Conservation (phyloP, 2,329 filamentous ascomycete genomes). For the Dothistroma septosporum region DNA sequence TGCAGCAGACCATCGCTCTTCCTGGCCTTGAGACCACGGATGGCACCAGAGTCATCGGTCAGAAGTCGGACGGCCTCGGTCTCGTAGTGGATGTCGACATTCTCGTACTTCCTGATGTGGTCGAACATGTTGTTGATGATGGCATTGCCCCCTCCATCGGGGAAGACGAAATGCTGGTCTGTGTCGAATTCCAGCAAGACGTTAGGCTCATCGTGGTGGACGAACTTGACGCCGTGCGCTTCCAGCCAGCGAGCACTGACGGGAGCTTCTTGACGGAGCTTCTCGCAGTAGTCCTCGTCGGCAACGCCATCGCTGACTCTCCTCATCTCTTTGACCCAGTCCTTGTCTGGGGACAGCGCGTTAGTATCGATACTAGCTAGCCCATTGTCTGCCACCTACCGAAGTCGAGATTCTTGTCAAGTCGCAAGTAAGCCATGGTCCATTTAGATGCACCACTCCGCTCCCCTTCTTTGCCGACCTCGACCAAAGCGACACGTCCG, state of each 20-base stretch:
- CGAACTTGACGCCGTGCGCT: conserved; percentile 36
- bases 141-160: conserved; percentile 39
- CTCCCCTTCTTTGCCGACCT: conserved; percentile 39
- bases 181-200: conserved; percentile 42
- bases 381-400: conserved; percentile 12
- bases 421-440: conserved; percentile 42
- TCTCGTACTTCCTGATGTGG: conserved; percentile 34
- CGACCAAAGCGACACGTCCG: conserved; percentile 39
- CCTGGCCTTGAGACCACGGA: conserved; percentile 38
- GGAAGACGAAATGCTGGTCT: conserved; percentile 40
- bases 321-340: conserved; percentile 37
- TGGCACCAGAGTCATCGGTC: conserved; percentile 34
- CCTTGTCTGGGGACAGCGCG: conserved; percentile 25
- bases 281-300: conserved; percentile 40
- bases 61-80: conserved; percentile 38
- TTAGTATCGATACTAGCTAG: neutral
- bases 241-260: conserved; percentile 38
- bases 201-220: conserved; percentile 40
- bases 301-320: conserved; percentile 38
- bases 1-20: conserved; percentile 37
- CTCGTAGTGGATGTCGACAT: conserved; percentile 38
- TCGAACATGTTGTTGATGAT: conserved; percentile 39
- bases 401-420: conserved; percentile 38
- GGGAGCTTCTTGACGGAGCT: conserved; percentile 37
- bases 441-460: conserved; percentile 40